A percentile compares a stretch with the other conserved stretches of the same genome.
Evolutionary conservation across 176 grass and related monocot species (phyloP).

Genomic region (Cenchrus purpureus): DNA sequence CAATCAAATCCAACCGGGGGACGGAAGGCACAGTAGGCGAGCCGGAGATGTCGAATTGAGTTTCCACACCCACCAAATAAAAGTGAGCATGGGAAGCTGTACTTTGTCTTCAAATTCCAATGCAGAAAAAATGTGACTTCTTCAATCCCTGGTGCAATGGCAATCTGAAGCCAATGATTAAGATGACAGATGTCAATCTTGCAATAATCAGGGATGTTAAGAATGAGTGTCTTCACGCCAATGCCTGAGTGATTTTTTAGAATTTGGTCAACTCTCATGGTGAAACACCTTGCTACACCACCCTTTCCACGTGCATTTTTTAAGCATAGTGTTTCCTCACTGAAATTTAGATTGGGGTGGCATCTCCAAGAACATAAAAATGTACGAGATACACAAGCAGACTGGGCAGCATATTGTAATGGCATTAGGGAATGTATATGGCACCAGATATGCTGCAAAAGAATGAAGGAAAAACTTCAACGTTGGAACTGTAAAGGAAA

Average conservation of each 20-base stretch:
- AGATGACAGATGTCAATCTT: not conserved
- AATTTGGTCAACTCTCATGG: not conserved
- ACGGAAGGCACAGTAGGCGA: not conserved
- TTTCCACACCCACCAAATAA: not conserved
- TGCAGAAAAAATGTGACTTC: not conserved
- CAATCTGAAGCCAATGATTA: not conserved
- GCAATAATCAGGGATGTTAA: not conserved
- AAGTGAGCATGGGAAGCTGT: not conserved
- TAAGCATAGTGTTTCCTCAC: not conserved
- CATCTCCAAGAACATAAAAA: not conserved
- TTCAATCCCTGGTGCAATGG: not conserved
- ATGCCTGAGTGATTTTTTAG: not conserved
- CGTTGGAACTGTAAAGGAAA: too few species aligned
- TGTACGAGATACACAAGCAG: not conserved
- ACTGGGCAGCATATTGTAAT: not conserved
- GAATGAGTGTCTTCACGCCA: not conserved
- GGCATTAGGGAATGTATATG: not conserved
- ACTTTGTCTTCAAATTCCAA: not conserved
- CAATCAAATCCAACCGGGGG: not conserved
- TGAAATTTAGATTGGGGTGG: not conserved
- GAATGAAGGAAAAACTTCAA: not conserved
- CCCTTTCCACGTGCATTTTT: not conserved
- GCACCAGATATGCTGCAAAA: not conserved
- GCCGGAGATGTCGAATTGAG: not conserved
- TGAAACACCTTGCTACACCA: not conserved